Evolutionary conservation across 1,284 basidiomycete species (phyloP), one percentile per base, ranked within the genome.

Genomic region (Ceratobasidium theobromae): DNA sequence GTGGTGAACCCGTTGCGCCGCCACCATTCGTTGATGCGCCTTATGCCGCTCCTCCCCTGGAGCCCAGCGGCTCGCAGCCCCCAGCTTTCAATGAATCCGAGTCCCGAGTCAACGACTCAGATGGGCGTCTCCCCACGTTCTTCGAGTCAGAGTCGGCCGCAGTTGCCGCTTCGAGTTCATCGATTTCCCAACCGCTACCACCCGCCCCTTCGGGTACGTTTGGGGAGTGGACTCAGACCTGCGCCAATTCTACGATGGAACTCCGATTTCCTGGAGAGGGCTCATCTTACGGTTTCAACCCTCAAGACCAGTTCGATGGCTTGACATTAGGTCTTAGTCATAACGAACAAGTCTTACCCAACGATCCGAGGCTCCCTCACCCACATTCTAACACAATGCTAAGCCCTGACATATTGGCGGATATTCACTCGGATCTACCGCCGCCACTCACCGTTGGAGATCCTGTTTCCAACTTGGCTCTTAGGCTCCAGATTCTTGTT

Each of bases 251-350:
- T 1, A 49, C 41, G 4, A 54, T 67, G 32, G 67, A 69, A 28
- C 53, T 72, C 12, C 53, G 60, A 32, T 83, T 91, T 69, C 77
- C 78, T 16, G 89, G 89, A 23, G 89, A 92, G 77, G 90, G 90
- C 18, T 73, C 78, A 14, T 74, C 84, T 14, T 92, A 89, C 75
- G 89, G 89, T 0, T 92, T 92, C 74, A 71, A 77, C 21, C 75
- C 83, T 18, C 78, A 81, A 16, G 82, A 88, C 58, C 88, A 91
- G 69, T 92, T 91, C 72, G 89, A 91, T 72, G 89, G 89, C 6
- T 86, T 90, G 73, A 1, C 85, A 87, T 69, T 83, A 86, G 46
- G 77, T 87, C 70, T 80, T 80, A 69, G 81, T 83, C 65, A 77
- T 82, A 27, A 76, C 80, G 35, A 70, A 86, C 86, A 12, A 88